These are phyloP conservation scores for Arctium lappa DNA, from an alignment of 129 eudicot genomes.

Conservation along the genomic window DNA sequence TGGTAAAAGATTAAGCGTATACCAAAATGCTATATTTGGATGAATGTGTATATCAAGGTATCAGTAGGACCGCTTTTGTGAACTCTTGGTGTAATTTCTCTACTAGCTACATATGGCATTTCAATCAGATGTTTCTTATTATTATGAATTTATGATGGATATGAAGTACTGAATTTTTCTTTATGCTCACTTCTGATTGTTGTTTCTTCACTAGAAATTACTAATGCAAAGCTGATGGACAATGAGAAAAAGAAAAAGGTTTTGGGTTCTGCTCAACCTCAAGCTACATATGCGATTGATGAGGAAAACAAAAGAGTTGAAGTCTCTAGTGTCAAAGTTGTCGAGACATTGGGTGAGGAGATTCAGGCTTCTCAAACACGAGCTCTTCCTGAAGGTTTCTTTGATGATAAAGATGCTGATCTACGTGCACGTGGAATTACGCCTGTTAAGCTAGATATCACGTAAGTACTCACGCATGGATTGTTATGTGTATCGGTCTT, in stretches of 20 bases:
- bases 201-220: constrained; percentile 24
- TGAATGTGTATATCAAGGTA: neutral
- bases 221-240: constrained; percentile 28
- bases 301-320: constrained; percentile 28
- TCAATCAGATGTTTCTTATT: neutral
- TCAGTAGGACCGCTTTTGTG: neutral
- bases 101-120: neutral
- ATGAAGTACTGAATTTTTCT: neutral
- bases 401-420: constrained; percentile 95
- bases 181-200: constrained; percentile 8
- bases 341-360: constrained; percentile 21
- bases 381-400: constrained; percentile 83
- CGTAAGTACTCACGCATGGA: constrained; percentile 43
- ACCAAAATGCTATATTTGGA: neutral
- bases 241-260: constrained; percentile 31
- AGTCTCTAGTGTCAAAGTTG: constrained; percentile 24
- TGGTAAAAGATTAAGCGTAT: neutral
- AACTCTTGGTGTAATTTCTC: neutral
- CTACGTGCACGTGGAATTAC: constrained; percentile 93
- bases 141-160: neutral
- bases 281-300: constrained; percentile 12
- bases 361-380: constrained; percentile 44
- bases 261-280: constrained; percentile 28
- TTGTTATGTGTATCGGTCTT: neutral
- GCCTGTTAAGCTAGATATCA: constrained; percentile 74